A percentile compares a stretch with the other conserved stretches of the same genome.
Conservation (phyloP, 805 yeast species). For the Suhomyces sp. region DNA sequence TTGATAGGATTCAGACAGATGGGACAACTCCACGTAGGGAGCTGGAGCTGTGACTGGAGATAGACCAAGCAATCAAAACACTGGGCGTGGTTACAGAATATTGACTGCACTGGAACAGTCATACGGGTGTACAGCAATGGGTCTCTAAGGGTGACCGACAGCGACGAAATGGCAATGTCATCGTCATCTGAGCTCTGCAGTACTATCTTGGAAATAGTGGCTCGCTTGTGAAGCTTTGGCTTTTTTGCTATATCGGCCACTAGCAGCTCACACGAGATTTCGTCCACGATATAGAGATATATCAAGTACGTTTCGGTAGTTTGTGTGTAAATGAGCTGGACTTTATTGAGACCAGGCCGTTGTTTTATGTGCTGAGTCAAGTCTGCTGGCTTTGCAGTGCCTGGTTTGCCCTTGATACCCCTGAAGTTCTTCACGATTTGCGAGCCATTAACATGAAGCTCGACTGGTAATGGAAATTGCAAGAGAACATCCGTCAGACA, state of each 20-base stretch:
- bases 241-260: slow-evolving; percentile 23
- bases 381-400: slow-evolving; percentile 82
- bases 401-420: slow-evolving; percentile 74
- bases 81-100: slow-evolving; percentile 73
- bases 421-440: slow-evolving; percentile 43
- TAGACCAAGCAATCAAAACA: slow-evolving; percentile 84
- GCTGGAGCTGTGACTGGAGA: slow-evolving; percentile 69
- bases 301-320: slow-evolving; percentile 49
- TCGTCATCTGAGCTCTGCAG: slow-evolving; percentile 47
- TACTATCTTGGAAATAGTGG: slow-evolving; percentile 49
- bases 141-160: slow-evolving; percentile 66
- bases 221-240: slow-evolving; percentile 50
- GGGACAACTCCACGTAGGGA: slow-evolving; percentile 88
- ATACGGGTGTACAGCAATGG: slow-evolving; percentile 75
- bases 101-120: slow-evolving; percentile 67
- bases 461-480: slow-evolving; percentile 71
- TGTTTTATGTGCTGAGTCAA: slow-evolving; percentile 48
- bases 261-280: slow-evolving; percentile 19
- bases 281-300: slow-evolving; percentile 58
- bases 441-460: slow-evolving; percentile 56
- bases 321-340: slow-evolving; percentile 58
- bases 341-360: slow-evolving; percentile 35
- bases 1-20: slow-evolving; percentile 58
- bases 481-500: slow-evolving; percentile 36
- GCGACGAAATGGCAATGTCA: slow-evolving; percentile 68